Evolutionary conservation across 768 basidiomycete genomes (phyloP).

Genomic region (Gelatoporia subvermispora): DNA sequence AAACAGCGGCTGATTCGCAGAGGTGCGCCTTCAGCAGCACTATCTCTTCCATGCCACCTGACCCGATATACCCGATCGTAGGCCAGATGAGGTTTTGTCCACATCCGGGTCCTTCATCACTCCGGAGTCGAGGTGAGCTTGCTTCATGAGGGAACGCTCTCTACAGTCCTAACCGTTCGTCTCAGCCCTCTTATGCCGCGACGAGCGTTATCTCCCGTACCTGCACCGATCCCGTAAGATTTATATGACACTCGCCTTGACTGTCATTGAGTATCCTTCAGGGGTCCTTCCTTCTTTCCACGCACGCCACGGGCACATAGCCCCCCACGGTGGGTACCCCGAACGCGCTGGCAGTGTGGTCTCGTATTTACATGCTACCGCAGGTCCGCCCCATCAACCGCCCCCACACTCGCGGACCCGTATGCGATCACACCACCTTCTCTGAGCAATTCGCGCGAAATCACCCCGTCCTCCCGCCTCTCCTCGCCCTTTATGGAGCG

Average conservation of each 20-base stretch:
- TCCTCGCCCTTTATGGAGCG: conserved; percentile 29
- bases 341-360: neutral
- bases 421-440: too few species aligned
- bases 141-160: too few species aligned
- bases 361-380: too few species aligned
- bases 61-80: too few species aligned
- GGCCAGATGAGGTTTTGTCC: too few species aligned
- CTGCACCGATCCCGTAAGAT: conserved; percentile 6
- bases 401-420: too few species aligned
- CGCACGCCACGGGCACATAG: neutral
- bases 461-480: conserved; percentile 19
- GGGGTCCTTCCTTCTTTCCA: neutral
- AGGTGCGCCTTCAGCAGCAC: neutral
- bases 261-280: too few species aligned
- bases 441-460: conserved; percentile 11
- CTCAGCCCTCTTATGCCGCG: conserved; percentile 19
- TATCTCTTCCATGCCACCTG: too few species aligned
- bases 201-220: conserved; percentile 7
- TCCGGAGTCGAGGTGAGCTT: conserved; percentile 24
- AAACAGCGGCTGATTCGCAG: neutral
- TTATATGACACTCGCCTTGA: too few species aligned
- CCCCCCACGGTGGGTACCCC: neutral
- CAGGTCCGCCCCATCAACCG: too few species aligned
- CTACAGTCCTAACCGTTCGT: neutral
- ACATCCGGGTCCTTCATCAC: conserved; percentile 20